Conservation (phyloP, 2,329 filamentous ascomycete genomes). For the Cladophialophora carrionii region DNA sequence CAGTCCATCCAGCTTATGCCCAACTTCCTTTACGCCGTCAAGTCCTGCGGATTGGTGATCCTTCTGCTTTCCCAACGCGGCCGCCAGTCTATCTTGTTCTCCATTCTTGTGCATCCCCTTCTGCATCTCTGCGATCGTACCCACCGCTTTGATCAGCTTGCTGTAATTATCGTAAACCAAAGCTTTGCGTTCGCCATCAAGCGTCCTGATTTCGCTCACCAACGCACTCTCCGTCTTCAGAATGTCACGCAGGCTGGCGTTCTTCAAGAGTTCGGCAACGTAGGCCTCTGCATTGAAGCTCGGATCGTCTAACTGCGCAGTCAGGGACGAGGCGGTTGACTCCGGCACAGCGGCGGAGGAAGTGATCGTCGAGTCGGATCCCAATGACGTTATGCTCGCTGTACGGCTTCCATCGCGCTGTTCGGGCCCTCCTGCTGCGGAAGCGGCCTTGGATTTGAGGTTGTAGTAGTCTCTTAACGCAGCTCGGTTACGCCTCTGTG, state of each 20-base stretch:
- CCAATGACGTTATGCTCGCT: slow-evolving; percentile 37
- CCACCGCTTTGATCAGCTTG: slow-evolving; percentile 93
- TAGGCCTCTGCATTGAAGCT: slow-evolving; percentile 72
- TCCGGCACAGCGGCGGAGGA: slow-evolving; percentile 46
- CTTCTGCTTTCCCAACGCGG: slow-evolving; percentile 16
- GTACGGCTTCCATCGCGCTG: slow-evolving; percentile 39
- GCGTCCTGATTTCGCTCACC: slow-evolving; percentile 74
- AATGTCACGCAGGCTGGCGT: slow-evolving; percentile 49
- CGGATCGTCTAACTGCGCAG: slow-evolving; percentile 67
- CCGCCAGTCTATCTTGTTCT: slow-evolving; percentile 46
- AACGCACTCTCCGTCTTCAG: slow-evolving; percentile 52
- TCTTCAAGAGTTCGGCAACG: slow-evolving; percentile 48
- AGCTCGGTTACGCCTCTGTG: slow-evolving; percentile 70
- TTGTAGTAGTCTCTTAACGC: slow-evolving; percentile 96
- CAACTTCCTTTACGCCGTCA: slow-evolving; percentile 33
- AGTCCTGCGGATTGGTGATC: slow-evolving; percentile 20
- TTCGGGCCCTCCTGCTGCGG: slow-evolving; percentile 21
- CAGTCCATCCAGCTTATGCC: slow-evolving; percentile 43
- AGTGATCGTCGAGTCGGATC: slow-evolving; percentile 44
- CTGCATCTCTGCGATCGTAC: slow-evolving; percentile 79
- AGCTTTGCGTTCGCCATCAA: slow-evolving; percentile 95
- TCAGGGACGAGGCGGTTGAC: slow-evolving; percentile 49
- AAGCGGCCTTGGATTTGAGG: slow-evolving; percentile 59
- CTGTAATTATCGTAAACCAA: slow-evolving; percentile 98
- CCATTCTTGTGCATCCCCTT: slow-evolving; percentile 52